These are phyloP conservation scores for Xylariales sp. DNA, from an alignment of 2,329 filamentous ascomycete genomes.

Conservation along the genomic window DNA sequence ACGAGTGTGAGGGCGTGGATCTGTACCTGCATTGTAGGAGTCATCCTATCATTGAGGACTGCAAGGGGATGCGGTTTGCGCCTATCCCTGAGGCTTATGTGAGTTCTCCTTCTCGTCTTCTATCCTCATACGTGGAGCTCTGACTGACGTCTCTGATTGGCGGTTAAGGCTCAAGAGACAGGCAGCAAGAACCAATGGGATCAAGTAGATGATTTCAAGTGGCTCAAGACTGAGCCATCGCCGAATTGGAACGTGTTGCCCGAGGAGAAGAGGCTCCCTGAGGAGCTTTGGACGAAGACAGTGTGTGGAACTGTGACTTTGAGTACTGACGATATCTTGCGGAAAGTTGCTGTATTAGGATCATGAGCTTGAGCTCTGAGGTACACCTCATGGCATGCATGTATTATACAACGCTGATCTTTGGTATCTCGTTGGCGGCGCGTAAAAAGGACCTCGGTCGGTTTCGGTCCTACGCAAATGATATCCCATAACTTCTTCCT, in stretches of 20 bases:
- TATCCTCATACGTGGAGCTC: too few relatives aligned
- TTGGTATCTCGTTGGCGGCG: too few relatives aligned
- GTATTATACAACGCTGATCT: too few relatives aligned
- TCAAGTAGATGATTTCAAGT: slow-evolving; percentile 95
- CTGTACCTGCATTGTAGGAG: slow-evolving; percentile 79
- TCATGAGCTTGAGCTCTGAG: too few relatives aligned
- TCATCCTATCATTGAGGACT: slow-evolving; percentile 92
- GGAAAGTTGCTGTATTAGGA: slow-evolving; percentile 37
- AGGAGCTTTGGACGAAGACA: slow-evolving; percentile 64
- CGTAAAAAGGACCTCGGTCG: too few relatives aligned
- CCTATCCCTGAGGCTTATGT: slow-evolving; percentile 68
- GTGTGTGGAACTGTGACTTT: slow-evolving; percentile 60
- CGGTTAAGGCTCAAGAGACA: slow-evolving; percentile 23
- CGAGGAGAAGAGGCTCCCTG: slow-evolving; percentile 52
- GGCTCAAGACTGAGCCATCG: slow-evolving; percentile 80
- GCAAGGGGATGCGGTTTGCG: slow-evolving; percentile 71
- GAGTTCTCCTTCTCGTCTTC: slow-evolving; percentile 30
- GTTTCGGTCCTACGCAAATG: too few relatives aligned
- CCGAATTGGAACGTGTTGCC: slow-evolving; percentile 80
- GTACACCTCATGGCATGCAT: too few relatives aligned
- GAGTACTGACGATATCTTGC: slow-evolving; percentile 62
- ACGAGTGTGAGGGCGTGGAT: slow-evolving; percentile 75
- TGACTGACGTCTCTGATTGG: slow-evolving; percentile 1
- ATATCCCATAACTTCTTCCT: too few relatives aligned
- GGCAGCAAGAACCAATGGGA: slow-evolving; percentile 73